Base-by-base conservation (phyloP, 2,329 filamentous ascomycete genomes). In the Zymoseptoria ardabiliae region DNA sequence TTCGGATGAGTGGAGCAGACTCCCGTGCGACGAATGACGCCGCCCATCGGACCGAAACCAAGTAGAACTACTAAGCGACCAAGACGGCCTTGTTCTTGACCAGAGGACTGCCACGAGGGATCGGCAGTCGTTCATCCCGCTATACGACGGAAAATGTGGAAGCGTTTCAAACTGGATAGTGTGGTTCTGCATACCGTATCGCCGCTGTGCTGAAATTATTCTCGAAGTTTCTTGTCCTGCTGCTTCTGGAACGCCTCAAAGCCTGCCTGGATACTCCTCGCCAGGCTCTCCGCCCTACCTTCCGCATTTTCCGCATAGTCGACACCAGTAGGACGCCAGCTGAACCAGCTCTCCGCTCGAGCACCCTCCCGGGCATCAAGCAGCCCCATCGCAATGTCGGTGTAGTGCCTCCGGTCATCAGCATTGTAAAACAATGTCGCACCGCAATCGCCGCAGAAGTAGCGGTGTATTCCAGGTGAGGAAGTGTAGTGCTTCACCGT, bases 391-490 rank as follows among this genome's bases (percentile, higher is more conserved):
- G 84, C 87, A 8, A 89, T 79, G 71, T 89, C 85, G 17, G 89
- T 76, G 19, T 89, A 68, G 3, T 78, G 77, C 0, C 81, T 77
- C 48, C 85, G 75, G 61, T 75, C 74, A 3, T 76, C 72, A 56
- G 80, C 80, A 65, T 82, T 79, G 81, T 83, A 88, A 66, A 88
- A 88, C 2, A 85, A 77, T 0, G 80, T 85, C 0, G 87, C 85
- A 1, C 86, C 86, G 67, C 87, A 90, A 0, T 57, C 67, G 1
- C 72, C 71, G 68, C 86, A 90, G 67, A 88, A 89, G 50, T 85
- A 82, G 17, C 87, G 79, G 53, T 76, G 73, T 3, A 85, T 79
- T 0, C 77, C 79, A 0, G 74, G 69, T 0, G 79, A 84, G 22
- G 83, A 87, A 17, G 76, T 69, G 67, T 86, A 86, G 11, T 68